These are phyloP conservation scores for Phytopythium montanum DNA, from an alignment of 352 stramenopile genomes.

Conservation along the genomic window DNA sequence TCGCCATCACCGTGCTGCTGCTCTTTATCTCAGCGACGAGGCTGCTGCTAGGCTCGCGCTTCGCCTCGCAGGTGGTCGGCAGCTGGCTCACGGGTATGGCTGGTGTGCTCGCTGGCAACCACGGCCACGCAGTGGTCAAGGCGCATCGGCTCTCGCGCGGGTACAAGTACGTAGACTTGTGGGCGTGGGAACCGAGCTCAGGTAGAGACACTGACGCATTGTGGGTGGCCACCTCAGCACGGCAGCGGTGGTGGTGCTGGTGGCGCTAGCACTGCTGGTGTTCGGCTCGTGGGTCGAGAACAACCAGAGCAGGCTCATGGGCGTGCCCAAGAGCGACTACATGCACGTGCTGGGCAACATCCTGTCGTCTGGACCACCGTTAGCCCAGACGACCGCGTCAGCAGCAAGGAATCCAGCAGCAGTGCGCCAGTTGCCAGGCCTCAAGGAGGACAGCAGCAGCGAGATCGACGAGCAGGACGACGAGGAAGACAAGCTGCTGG, in stretches of 20 bases:
- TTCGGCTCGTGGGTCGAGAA: slow-evolving; percentile 70
- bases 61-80: slow-evolving; percentile 50
- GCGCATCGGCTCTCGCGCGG: slow-evolving; percentile 38
- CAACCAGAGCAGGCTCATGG: slow-evolving; percentile 64
- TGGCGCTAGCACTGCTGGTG: slow-evolving; percentile 50
- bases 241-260: slow-evolving; percentile 36
- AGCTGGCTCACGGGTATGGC: slow-evolving; percentile 61
- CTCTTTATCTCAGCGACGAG: slow-evolving; percentile 31
- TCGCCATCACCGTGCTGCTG: slow-evolving; percentile 22
- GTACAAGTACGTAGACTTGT: slow-evolving; percentile 32
- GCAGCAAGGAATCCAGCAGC: slow-evolving; percentile 1
- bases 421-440: background rate
- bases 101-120: slow-evolving; percentile 52
- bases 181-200: background rate
- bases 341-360: slow-evolving; percentile 64
- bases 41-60: slow-evolving; percentile 44
- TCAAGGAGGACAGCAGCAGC: background rate
- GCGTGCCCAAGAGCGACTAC: slow-evolving; percentile 59
- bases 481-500: slow-evolving; percentile 24
- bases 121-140: slow-evolving; percentile 45
- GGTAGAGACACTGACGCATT: background rate
- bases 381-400: background rate
- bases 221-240: slow-evolving; percentile 20
- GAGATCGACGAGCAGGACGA: slow-evolving; percentile 6
- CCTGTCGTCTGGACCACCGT: slow-evolving; percentile 31